phyloP scores from a whole-genome alignment of 129 eudicot genomes.

The Arctium lappa region DNA sequence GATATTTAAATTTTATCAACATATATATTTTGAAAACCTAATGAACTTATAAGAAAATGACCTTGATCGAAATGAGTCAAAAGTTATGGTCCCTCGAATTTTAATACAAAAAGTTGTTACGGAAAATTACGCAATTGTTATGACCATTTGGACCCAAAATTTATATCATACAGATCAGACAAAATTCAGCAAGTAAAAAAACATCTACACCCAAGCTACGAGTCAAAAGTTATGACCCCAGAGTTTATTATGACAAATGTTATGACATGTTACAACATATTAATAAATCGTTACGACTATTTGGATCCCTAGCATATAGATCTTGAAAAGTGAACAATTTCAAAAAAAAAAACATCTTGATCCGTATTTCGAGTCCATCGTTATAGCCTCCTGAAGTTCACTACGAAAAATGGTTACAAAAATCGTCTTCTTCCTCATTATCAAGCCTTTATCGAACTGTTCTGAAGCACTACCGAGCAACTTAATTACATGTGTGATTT shows the following conservation, averaged over 20 bases:
- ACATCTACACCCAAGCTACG: too few species aligned
- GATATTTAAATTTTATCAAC: neutral
- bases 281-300: neutral
- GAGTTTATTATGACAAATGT: neutral
- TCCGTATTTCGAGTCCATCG: neutral
- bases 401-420: neutral
- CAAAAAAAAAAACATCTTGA: too few species aligned
- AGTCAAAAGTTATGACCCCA: too few species aligned
- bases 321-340: neutral
- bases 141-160: too few species aligned
- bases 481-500: neutral
- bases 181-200: too few species aligned
- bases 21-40: neutral
- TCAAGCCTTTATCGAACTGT: neutral
- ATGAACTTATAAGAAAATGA: too few species aligned
- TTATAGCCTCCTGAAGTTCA: neutral
- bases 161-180: too few species aligned
- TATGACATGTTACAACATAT: neutral
- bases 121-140: neutral
- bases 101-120: too few species aligned
- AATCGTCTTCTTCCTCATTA: neutral
- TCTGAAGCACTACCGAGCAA: neutral
- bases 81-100: neutral
- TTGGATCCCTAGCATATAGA: neutral
- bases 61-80: neutral